Conservation (phyloP, 257 asterid genomes). For the Gentiana dahurica region DNA sequence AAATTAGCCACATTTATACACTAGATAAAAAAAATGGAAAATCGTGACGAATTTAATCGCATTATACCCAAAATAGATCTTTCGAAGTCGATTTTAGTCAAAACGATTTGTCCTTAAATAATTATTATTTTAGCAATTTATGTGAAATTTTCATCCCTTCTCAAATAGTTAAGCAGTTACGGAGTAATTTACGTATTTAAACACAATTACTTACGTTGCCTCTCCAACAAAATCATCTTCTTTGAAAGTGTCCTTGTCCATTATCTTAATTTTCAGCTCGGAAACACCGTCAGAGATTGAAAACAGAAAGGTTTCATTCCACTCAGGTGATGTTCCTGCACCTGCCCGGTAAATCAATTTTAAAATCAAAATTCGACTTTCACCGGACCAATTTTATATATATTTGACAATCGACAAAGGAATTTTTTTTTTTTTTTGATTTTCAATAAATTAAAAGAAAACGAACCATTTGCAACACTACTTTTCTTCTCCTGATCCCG, state of each 20-base stretch:
- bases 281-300: slow-evolving; percentile 31
- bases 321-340: slow-evolving; percentile 49
- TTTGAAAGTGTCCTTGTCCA: slow-evolving; percentile 59
- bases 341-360: slow-evolving; percentile 19
- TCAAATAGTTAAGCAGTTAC: background rate
- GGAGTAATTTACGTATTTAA: background rate
- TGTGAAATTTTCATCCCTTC: no score
- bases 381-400: no score
- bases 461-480: slow-evolving; percentile 51
- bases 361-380: no score
- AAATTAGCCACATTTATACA: no score
- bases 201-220: slow-evolving; percentile 45
- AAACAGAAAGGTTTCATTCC: slow-evolving; percentile 85
- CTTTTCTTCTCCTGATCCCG: slow-evolving; percentile 80
- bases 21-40: background rate
- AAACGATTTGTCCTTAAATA: background rate
- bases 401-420: no score
- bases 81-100: no score
- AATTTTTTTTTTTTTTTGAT: no score
- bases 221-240: slow-evolving; percentile 70
- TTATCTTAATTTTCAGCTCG: slow-evolving; percentile 44
- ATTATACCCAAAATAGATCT: background rate
- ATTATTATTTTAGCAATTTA: no score
- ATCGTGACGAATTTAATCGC: background rate
- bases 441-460: background rate